A percentile compares a stretch with the other conserved stretches of the same genome.
Conservation (phyloP, 2,329 filamentous ascomycete genomes). For the Davidsoniella virescens region DNA sequence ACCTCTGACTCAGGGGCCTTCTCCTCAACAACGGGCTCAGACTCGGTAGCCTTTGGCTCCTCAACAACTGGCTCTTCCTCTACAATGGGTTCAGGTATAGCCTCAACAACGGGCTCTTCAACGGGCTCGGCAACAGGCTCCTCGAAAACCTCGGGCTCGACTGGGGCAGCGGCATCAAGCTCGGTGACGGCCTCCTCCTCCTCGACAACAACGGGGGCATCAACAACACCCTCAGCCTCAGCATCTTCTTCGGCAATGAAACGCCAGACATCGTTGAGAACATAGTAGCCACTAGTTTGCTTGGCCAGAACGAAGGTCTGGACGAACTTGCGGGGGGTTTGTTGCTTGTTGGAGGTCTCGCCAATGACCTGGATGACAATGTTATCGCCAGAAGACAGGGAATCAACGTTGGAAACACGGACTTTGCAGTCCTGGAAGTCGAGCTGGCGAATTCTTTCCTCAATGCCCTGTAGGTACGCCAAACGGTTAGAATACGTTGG, state of each 20-base stretch:
- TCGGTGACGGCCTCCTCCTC: not conserved
- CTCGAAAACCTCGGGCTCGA: constrained; percentile 19
- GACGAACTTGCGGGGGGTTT: constrained; percentile 85
- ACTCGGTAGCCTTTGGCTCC: constrained; percentile 27
- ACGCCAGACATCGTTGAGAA: constrained; percentile 94
- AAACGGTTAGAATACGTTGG: not conserved
- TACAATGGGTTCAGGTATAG: constrained; percentile 2
- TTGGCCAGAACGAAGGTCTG: constrained; percentile 95
- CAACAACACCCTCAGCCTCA: constrained; percentile 22
- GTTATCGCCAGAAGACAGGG: constrained; percentile 78
- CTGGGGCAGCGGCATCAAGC: constrained; percentile 18
- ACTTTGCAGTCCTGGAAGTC: constrained; percentile 98
- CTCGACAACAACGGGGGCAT: constrained; percentile 21
- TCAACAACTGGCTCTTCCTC: constrained; percentile 15
- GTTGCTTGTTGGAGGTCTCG: constrained; percentile 87
- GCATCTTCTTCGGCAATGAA: constrained; percentile 80
- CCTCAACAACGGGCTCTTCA: no score
- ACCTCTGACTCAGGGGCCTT: constrained; percentile 16
- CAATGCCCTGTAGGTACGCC: constrained; percentile 50
- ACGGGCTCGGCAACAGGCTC: constrained; percentile 18
- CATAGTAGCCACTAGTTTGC: constrained; percentile 94
- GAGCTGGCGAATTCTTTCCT: constrained; percentile 82
- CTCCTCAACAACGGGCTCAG: constrained; percentile 40
- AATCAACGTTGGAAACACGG: constrained; percentile 93
- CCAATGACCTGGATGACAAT: constrained; percentile 98